Base-by-base conservation (phyloP, 2,329 filamentous ascomycete genomes). In the Aspergillus spinulosporus region DNA sequence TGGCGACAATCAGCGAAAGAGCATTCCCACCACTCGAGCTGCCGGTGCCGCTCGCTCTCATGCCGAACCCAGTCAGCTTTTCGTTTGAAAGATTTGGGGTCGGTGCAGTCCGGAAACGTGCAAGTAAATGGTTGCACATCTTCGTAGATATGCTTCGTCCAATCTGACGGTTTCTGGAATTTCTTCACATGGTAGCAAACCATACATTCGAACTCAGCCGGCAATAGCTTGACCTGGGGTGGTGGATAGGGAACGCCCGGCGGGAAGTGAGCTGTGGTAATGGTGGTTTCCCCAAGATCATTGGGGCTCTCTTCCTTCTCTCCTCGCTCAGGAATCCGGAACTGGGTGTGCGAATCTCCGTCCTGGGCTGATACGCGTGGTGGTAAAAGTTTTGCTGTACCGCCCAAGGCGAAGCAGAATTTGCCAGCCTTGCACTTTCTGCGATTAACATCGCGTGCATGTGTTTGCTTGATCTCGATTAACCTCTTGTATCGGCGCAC, bases 11-110 rank as follows among this genome's bases (percentile, higher is more conserved):
- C 91, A 3, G 87, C 83, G 15, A 92, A 83, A 58, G 89, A 86
- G 69, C 92, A 97, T 4, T 83, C 86, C 92, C 92, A 97, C 86
- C 90, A 94, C 67, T 96, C 92, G 2, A 96, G 78, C 61, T 95
- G 90, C 26, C 92, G 84, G 70, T 97, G 92, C 28, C 89, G 86
- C 73, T 97, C 92, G 64, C 93, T 96, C 70, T 96, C 92, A 67
- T 97, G 92, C 31, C 92, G 84, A 26, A 96, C 91, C 92, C 92
- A 97, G 70, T 97, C 92, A 11, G 92, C 92, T 74, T 96, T 97
- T 47, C 92, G 85, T 75, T 96, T 96, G 79, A 96, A 97, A 36
- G 90, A 92, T 73, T 95, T 96, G 14, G 89, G 86, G 47, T 96
- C 91, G 6, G 84, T 83, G 69, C 92, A 96, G 49, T 85, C 82